Evolutionary conservation across 345 rosid genomes (phyloP).

Genomic region (Citrus glauca): DNA sequence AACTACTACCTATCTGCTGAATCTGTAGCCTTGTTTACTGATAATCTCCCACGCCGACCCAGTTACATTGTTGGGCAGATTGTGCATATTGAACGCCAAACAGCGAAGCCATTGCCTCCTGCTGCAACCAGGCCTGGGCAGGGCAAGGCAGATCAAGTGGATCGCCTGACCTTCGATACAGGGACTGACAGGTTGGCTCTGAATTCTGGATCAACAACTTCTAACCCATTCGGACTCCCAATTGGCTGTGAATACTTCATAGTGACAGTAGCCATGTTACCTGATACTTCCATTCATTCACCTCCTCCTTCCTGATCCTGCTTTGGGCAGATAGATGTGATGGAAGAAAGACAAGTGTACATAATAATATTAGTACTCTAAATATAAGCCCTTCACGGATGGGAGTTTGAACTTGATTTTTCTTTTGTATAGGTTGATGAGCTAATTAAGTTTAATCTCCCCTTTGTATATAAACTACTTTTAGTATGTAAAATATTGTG

Average conservation of each 20-base stretch:
- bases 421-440: slow-evolving; percentile 44
- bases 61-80: slow-evolving; percentile 81
- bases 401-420: slow-evolving; percentile 28
- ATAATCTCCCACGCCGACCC: slow-evolving; percentile 79
- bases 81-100: slow-evolving; percentile 87
- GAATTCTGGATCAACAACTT: slow-evolving; percentile 42
- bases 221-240: slow-evolving; percentile 77
- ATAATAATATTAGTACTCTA: slow-evolving; percentile 18
- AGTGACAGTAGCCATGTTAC: slow-evolving; percentile 98
- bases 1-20: slow-evolving; percentile 86
- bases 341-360: slow-evolving; percentile 65
- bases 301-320: slow-evolving; percentile 85
- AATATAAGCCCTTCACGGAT: slow-evolving; percentile 9
- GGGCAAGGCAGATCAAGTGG: slow-evolving; percentile 33
- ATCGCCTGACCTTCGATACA: slow-evolving; percentile 42
- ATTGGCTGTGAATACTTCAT: slow-evolving; percentile 84
- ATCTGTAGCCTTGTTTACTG: slow-evolving; percentile 89
- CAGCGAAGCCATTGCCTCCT: slow-evolving; percentile 48
- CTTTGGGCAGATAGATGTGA: slow-evolving; percentile 67
- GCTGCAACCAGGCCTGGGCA: slow-evolving; percentile 38
- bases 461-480: slow-evolving; percentile 33
- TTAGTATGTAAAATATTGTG: slow-evolving; percentile 11
- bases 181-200: slow-evolving; percentile 50
- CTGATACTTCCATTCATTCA: slow-evolving; percentile 72
- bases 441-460: slow-evolving; percentile 34